phyloP scores from a whole-genome alignment of 2,329 filamentous ascomycete species.

The Colletotrichum incanum region DNA sequence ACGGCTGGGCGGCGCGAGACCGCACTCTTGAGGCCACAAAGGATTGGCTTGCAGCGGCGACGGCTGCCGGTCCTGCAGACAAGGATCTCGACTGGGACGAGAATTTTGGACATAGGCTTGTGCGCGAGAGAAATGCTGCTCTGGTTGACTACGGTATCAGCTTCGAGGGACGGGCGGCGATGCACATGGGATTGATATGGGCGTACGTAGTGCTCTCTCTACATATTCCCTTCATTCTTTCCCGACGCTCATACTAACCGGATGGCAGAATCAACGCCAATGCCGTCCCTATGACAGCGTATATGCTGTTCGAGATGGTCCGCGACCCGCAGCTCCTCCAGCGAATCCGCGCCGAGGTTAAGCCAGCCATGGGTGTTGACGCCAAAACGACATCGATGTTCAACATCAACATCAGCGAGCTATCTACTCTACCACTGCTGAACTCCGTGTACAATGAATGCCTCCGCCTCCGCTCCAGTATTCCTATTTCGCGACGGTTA shows the following conservation, averaged over 20 bases:
- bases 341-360: slow-evolving; percentile 41
- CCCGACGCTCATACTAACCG: background rate
- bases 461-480: slow-evolving; percentile 45
- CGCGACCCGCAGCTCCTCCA: slow-evolving; percentile 44
- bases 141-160: slow-evolving; percentile 47
- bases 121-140: slow-evolving; percentile 46
- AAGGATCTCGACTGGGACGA: slow-evolving; percentile 44
- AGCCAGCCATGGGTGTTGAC: background rate
- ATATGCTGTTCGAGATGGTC: slow-evolving; percentile 46
- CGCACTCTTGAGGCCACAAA: slow-evolving; percentile 44
- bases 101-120: slow-evolving; percentile 46
- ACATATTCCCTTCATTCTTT: background rate
- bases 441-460: slow-evolving; percentile 47
- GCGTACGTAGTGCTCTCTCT: slow-evolving; percentile 27
- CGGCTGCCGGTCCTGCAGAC: slow-evolving; percentile 34
- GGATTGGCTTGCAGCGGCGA: slow-evolving; percentile 42
- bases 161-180: slow-evolving; percentile 45
- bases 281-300: slow-evolving; percentile 47
- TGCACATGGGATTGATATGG: slow-evolving; percentile 48
- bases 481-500: slow-evolving; percentile 46
- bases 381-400: background rate
- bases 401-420: slow-evolving; percentile 39
- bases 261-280: slow-evolving; percentile 46
- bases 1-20: slow-evolving; percentile 45
- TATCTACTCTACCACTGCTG: slow-evolving; percentile 44